phyloP scores from a whole-genome alignment of 495 filamentous ascomycete genomes.

The Hypoxylon subgilvum region DNA sequence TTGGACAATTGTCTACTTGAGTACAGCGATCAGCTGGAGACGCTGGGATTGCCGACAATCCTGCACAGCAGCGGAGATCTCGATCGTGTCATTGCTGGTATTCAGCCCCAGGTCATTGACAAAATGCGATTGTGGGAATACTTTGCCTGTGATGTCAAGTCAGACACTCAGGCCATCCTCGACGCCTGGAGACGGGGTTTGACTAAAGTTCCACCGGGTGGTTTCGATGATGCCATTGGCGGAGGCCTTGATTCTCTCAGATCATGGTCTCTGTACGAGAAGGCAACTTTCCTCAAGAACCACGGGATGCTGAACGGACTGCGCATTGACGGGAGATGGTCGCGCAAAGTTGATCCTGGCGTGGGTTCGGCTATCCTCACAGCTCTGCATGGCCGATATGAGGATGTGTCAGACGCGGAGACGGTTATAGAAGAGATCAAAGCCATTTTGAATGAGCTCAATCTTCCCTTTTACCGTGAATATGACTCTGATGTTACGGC shows the following conservation, averaged over 20 bases:
- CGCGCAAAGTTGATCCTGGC: no score
- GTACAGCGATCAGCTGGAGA: constrained; percentile 71
- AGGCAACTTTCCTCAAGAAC: no score
- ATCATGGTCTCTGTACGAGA: no score
- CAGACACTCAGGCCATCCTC: constrained; percentile 69
- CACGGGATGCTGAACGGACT: no score
- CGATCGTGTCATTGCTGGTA: constrained; percentile 73
- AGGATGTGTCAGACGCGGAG: no score
- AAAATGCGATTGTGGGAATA: constrained; percentile 90
- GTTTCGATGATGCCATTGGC: constrained; percentile 50
- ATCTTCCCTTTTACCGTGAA: constrained; percentile 85
- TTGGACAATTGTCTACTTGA: constrained; percentile 83
- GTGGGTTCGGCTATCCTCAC: no score
- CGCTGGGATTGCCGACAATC: constrained; percentile 73
- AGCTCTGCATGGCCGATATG: no score
- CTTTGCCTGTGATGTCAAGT: constrained; percentile 80
- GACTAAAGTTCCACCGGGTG: constrained; percentile 52
- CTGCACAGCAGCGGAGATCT: constrained; percentile 75
- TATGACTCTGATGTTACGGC: constrained; percentile 83
- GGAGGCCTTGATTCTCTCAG: no score
- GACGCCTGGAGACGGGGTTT: constrained; percentile 70
- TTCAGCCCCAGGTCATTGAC: no score
- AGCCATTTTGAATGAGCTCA: no score
- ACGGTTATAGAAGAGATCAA: no score
- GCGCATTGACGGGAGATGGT: no score